A percentile compares a stretch with the other conserved stretches of the same genome.
These are phyloP conservation scores for Lentinula lateritia DNA, from an alignment of 768 basidiomycete genomes.

Conservation along the genomic window DNA sequence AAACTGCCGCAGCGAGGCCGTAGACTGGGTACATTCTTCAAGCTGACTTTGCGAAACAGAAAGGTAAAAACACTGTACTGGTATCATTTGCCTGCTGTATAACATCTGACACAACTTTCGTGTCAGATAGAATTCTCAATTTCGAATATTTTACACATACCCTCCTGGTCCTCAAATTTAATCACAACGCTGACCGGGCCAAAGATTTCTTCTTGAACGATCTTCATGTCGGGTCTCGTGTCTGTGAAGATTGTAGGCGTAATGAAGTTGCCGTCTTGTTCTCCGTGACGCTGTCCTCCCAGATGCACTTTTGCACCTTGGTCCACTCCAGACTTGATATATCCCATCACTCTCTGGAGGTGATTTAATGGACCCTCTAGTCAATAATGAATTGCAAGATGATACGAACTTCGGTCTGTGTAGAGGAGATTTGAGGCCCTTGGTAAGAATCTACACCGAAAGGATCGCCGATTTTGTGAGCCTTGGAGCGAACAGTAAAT, in stretches of 20 bases:
- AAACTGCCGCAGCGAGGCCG: conserved; percentile 76
- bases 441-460: conserved; percentile 56
- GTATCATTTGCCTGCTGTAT: conserved; percentile 53
- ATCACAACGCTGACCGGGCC: conserved; percentile 68
- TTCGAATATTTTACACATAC: conserved; percentile 9
- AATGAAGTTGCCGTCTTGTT: conserved; percentile 55
- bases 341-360: conserved; percentile 58
- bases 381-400: conserved; percentile 6
- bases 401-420: conserved; percentile 62
- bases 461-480: conserved; percentile 63
- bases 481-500: conserved; percentile 49
- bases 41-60: neutral
- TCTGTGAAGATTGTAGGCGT: conserved; percentile 64
- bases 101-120: conserved; percentile 27
- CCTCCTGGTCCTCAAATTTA: conserved; percentile 57
- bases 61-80: neutral
- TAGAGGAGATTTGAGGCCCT: conserved; percentile 75
- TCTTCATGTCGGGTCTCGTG: conserved; percentile 56
- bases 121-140: neutral
- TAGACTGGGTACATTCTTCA: conserved; percentile 49
- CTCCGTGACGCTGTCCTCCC: conserved; percentile 54
- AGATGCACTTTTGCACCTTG: conserved; percentile 58
- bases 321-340: conserved; percentile 62
- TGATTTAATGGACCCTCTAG: neutral
- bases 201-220: conserved; percentile 67